Base-by-base conservation (phyloP, 2,329 filamentous ascomycete species). In the Aspergillus sp. region DNA sequence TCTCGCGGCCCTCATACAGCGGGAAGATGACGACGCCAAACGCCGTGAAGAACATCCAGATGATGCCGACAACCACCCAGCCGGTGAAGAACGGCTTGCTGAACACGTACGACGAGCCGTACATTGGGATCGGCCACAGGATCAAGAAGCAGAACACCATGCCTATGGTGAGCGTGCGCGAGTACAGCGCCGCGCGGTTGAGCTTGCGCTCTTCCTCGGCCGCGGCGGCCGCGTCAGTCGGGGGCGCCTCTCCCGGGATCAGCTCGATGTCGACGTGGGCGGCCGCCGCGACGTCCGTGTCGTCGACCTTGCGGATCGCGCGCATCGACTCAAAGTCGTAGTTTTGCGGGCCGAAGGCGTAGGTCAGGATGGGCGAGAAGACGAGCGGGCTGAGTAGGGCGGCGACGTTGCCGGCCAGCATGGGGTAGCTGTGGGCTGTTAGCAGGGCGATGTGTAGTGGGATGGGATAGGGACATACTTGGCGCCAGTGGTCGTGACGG, bases 71-170 rank as follows among this genome's bases (percentile, higher is more conserved):
- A 1, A 84, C 79, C 10, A 91, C 83, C 88, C 88, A 93, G 43
- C 88, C 88, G 0, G 88, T 89, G 72, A 93, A 94, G 77, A 94
- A 94, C 20, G 79, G 79, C 77, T 89, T 88, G 70, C 81, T 85
- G 73, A 94, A 95, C 49, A 96, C 81, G 67, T 96, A 96, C 1
- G 82, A 82, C 0, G 81, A 80, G 10, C 90, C 91, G 66, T 94
- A 96, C 84, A 96, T 86, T 1, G 91, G 91, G 81, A 96, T 93
- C 0, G 92, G 91, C 91, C 91, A 96, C 14, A 96, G 81, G 2
- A 96, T 79, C 0, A 96, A 76, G 51, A 96, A 77, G 0, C 84
- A 80, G 0, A 96, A 55, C 0, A 89, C 88, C 75, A 90, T 78
- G 58, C 81, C 70, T 9, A 84, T 76, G 1, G 86, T 89, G 56